Percentiles rank a stretch among this genome's conserved stretches.
Conservation (phyloP, 2,329 filamentous ascomycete species). For the Elsinoe fawcettii region DNA sequence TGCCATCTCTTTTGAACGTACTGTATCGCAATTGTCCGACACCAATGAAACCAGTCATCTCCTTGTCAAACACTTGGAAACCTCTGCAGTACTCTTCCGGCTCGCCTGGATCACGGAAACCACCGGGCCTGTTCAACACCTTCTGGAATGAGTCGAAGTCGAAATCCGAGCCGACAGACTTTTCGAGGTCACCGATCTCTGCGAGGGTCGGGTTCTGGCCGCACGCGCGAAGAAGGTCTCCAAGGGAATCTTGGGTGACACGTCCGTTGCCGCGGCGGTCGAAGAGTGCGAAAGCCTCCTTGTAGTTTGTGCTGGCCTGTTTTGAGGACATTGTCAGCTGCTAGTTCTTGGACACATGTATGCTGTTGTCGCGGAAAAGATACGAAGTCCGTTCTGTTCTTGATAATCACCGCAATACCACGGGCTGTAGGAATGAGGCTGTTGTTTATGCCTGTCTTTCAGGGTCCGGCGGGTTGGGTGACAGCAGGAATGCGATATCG, state of each 20-base stretch:
- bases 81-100: constrained; percentile 97
- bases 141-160: constrained; percentile 97
- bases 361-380: neutral
- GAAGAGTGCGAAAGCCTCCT: constrained; percentile 99
- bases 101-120: constrained; percentile 96
- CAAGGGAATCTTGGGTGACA: constrained; percentile 75
- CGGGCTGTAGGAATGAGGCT: neutral
- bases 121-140: constrained; percentile 92
- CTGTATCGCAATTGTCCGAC: constrained; percentile 94
- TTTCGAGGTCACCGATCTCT: constrained; percentile 89
- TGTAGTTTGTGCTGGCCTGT: constrained; percentile 91
- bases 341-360: neutral
- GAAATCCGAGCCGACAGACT: constrained; percentile 82
- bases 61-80: constrained; percentile 99
- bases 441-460: neutral
- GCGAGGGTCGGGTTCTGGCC: constrained; percentile 94
- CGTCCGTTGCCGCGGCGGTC: constrained; percentile 98
- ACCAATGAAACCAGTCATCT: constrained; percentile 95
- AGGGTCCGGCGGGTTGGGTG: neutral
- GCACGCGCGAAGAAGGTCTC: constrained; percentile 90
- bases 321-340: neutral
- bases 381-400: neutral
- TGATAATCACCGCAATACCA: neutral
- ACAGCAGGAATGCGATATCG: neutral
- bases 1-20: constrained; percentile 26